These are phyloP conservation scores for Marasmius tenuissimus DNA, from an alignment of 1,284 basidiomycete genomes.

Conservation along the genomic window DNA sequence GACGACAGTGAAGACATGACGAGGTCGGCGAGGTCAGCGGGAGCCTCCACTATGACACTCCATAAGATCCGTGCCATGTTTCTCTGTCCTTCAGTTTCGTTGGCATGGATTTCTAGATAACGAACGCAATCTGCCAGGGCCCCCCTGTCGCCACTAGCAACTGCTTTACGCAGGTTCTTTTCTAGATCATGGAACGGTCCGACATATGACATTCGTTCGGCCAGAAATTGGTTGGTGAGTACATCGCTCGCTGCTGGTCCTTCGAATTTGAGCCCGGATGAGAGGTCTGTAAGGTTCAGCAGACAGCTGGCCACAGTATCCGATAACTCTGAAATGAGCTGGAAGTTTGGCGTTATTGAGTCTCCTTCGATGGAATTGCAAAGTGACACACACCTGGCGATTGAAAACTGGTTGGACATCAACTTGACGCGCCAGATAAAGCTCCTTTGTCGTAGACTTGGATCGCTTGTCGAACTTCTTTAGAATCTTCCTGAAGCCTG, in stretches of 20 bases:
- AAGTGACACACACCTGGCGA: slow-evolving; percentile 66
- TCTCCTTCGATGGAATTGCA: slow-evolving; percentile 8
- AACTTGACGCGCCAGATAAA: slow-evolving; percentile 95
- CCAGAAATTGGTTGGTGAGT: slow-evolving; percentile 70
- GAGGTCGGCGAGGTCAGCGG: slow-evolving; percentile 68
- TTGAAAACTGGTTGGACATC: slow-evolving; percentile 99
- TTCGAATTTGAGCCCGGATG: slow-evolving; percentile 73
- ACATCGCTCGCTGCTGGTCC: slow-evolving; percentile 59
- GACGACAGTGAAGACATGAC: slow-evolving; percentile 67
- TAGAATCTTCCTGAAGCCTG: slow-evolving; percentile 95
- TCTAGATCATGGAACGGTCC: slow-evolving; percentile 88
- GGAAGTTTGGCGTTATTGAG: slow-evolving; percentile 15
- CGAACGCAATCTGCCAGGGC: slow-evolving; percentile 71
- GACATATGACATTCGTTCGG: slow-evolving; percentile 57
- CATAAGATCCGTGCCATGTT: slow-evolving; percentile 87
- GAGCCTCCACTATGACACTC: slow-evolving; percentile 86
- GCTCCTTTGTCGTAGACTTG: slow-evolving; percentile 92
- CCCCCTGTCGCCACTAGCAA: slow-evolving; percentile 58
- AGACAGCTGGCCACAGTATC: slow-evolving; percentile 95
- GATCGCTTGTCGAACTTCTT: slow-evolving; percentile 99
- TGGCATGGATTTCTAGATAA: slow-evolving; percentile 66
- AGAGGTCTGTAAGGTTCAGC: slow-evolving; percentile 87
- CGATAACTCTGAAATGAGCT: slow-evolving; percentile 94
- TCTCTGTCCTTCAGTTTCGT: slow-evolving; percentile 56
- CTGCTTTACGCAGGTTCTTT: slow-evolving; percentile 77